Percentiles rank a stretch among this genome's conserved stretches.
Conservation (phyloP, 371 early-diverging fungal genomes). For the Zopfochytrium polystomum region DNA sequence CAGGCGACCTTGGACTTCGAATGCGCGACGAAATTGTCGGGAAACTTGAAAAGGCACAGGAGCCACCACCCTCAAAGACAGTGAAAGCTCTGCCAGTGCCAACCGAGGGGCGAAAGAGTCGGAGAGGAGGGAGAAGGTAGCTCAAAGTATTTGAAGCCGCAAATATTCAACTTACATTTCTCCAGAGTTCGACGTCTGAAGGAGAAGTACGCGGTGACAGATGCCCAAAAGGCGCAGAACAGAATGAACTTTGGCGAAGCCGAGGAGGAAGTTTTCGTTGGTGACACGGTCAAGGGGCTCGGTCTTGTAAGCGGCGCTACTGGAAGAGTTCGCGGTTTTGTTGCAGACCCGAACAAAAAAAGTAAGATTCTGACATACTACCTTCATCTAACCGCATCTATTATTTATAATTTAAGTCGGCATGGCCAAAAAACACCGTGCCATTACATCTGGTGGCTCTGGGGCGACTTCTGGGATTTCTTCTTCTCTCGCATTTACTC, state of each 20-base stretch:
- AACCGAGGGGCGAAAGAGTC: slow-evolving; percentile 83
- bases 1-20: slow-evolving; percentile 66
- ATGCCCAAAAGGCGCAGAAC: slow-evolving; percentile 85
- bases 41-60: slow-evolving; percentile 79
- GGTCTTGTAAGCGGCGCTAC: slow-evolving; percentile 76
- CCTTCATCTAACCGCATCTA: background rate
- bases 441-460: slow-evolving; percentile 17
- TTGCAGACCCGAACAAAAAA: slow-evolving; percentile 62
- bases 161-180: slow-evolving; percentile 1
- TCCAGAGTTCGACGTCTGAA: slow-evolving; percentile 74
- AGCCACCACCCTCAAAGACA: slow-evolving; percentile 81
- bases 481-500: slow-evolving; percentile 90
- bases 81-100: slow-evolving; percentile 90
- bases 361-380: slow-evolving; percentile 43
- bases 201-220: slow-evolving; percentile 81
- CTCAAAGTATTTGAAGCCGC: background rate
- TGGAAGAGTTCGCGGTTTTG: slow-evolving; percentile 69
- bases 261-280: slow-evolving; percentile 84
- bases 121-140: slow-evolving; percentile 82
- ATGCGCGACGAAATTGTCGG: slow-evolving; percentile 79
- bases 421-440: slow-evolving; percentile 57
- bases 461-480: slow-evolving; percentile 73
- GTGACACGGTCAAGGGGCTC: slow-evolving; percentile 76
- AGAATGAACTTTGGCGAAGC: slow-evolving; percentile 88
- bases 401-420: slow-evolving; percentile 42